phyloP scores from a whole-genome alignment of 2,329 filamentous ascomycete genomes.

The Lecanicillium sp. region DNA sequence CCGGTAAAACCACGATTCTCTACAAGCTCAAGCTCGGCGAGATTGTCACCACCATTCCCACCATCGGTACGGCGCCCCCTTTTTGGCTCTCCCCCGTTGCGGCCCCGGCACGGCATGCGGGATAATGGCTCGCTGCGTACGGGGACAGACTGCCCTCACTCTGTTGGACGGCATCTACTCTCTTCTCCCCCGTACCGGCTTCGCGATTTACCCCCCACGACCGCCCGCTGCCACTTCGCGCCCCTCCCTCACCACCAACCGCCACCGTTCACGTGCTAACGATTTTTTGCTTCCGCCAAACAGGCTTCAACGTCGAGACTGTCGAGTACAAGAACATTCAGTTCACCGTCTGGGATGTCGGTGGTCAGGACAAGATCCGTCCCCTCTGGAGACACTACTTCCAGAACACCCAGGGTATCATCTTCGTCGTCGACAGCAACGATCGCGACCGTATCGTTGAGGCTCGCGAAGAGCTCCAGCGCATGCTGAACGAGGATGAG shows the following conservation, averaged over 20 bases:
- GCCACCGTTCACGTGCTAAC: constrained; percentile 14
- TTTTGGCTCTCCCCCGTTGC: background rate
- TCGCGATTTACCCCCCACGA: background rate
- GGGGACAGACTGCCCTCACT: too few species aligned
- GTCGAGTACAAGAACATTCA: constrained; percentile 99
- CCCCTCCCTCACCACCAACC: constrained; percentile 6
- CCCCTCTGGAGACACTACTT: constrained; percentile 99
- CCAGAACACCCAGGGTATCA: constrained; percentile 98
- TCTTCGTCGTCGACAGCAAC: constrained; percentile 99
- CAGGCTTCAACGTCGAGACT: constrained; percentile 99
- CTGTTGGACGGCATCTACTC: too few species aligned
- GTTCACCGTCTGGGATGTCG: constrained; percentile 99
- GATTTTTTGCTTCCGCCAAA: constrained; percentile 1
- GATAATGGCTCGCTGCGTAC: background rate
- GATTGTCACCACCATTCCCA: constrained; percentile 98
- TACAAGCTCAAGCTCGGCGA: constrained; percentile 99
- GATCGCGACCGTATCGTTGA: constrained; percentile 97
- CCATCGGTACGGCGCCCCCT: constrained; percentile 63
- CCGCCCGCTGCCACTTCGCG: background rate
- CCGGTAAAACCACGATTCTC: constrained; percentile 99
- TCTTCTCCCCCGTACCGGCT: constrained; percentile 3
- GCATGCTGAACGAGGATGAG: constrained; percentile 98
- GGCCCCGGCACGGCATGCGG: background rate
- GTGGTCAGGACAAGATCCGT: constrained; percentile 99
- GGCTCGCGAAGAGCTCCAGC: constrained; percentile 90